These are phyloP conservation scores for Petunia secreta DNA, from an alignment of 257 asterid genomes.

Conservation along the genomic window DNA sequence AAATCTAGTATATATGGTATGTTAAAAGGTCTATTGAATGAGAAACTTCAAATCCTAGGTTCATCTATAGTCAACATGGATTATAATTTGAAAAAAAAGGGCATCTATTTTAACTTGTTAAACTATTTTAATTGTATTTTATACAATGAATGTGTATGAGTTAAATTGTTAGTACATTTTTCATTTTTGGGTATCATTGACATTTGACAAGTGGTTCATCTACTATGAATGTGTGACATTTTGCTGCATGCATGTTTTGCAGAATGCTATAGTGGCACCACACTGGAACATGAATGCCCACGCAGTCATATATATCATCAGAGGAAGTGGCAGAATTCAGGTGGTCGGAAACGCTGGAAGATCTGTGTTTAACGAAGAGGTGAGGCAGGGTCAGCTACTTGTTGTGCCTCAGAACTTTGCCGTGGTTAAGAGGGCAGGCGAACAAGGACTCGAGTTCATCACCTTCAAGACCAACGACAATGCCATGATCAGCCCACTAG, in stretches of 20 bases:
- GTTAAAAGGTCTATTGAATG: too few species aligned
- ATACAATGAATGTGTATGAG: background rate
- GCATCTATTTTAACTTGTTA: background rate
- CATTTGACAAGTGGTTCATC: too few species aligned
- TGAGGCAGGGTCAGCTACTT: slow-evolving; percentile 51
- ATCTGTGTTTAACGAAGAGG: slow-evolving; percentile 57
- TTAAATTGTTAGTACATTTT: background rate
- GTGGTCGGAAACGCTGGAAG: slow-evolving; percentile 46
- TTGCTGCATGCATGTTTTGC: slow-evolving; percentile 1
- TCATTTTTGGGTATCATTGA: too few species aligned
- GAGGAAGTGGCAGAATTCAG: slow-evolving; percentile 57
- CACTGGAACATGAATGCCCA: slow-evolving; percentile 59
- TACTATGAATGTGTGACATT: background rate
- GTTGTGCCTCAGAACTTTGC: slow-evolving; percentile 65
- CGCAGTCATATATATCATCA: slow-evolving; percentile 44
- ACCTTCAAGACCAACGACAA: slow-evolving; percentile 62
- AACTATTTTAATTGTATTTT: background rate
- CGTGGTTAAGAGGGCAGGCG: slow-evolving; percentile 48
- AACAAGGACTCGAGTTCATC: slow-evolving; percentile 61
- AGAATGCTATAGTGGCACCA: slow-evolving; percentile 58
- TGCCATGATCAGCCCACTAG: slow-evolving; percentile 46
- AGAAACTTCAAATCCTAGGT: background rate
- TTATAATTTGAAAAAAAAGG: too few species aligned
- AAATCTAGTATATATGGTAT: background rate
- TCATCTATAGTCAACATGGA: background rate